Base-by-base conservation (phyloP, 768 basidiomycete genomes). In the Clathrus columnatus region DNA sequence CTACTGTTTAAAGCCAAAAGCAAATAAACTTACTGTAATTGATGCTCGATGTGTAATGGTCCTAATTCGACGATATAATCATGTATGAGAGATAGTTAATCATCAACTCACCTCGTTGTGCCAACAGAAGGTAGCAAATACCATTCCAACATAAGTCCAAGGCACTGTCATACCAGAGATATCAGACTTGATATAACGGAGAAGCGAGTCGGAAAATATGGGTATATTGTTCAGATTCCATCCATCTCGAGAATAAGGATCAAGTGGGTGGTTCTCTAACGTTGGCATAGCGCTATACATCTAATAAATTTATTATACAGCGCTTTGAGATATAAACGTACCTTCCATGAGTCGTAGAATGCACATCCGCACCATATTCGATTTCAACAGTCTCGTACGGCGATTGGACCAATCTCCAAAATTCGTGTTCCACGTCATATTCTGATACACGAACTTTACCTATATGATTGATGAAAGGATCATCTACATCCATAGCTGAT, bases 111-210 rank as follows among this genome's bases (percentile, higher is more conserved):
- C 89, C 81, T 92, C 94, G 65, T 99, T 99, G 72, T 99, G 96
- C 96, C 96, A 99, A 67, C 95, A 98, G 70, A 99, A 99, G 2
- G 96, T 95, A 14, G 94, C 95, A 68, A 99, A 99, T 17, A 92
- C 77, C 95, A 98, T 98, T 47, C 96, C 96, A 59, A 98, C 91
- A 68, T 99, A 99, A 32, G 91, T 96, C 94, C 93, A 97, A 10
- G 94, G 94, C 8, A 97, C 91, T 1, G 95, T 98, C 95, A 99
- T 99, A 14, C 96, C 96, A 51, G 94, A 97, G 54, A 99, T 96
- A 68, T 98, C 94, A 4, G 92, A 94, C 71, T 97, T 96, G 73
- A 99, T 96, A 69, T 85, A 99, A 11, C 96, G 88, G 29, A 99
- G 78, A 10, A 99, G 80, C 26, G 95, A 98, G 57, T 95, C 91